A percentile compares a stretch with the other conserved stretches of the same genome.
Evolutionary conservation across 176 grass and related monocot species (phyloP).

Genomic region (Avena sativa): DNA sequence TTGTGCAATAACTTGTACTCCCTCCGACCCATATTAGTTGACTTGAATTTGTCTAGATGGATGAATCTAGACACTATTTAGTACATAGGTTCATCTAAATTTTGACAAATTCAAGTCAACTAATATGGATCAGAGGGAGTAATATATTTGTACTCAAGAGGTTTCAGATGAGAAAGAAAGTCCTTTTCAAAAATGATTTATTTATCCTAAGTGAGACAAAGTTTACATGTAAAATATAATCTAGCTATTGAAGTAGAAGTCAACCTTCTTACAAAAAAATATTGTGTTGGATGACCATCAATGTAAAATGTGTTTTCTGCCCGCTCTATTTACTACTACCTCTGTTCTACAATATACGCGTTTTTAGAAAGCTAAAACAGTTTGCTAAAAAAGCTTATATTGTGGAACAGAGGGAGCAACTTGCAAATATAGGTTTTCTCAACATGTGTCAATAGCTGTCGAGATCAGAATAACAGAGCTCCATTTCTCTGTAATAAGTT

Average conservation of each 20-base stretch:
- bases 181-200: neutral
- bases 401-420: neutral
- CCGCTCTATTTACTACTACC: neutral
- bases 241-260: neutral
- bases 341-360: too few relatives aligned
- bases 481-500: too few relatives aligned
- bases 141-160: neutral
- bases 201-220: neutral
- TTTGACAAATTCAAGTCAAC: too few relatives aligned
- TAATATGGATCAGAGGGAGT: too few relatives aligned
- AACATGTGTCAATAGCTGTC: neutral
- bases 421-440: neutral
- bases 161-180: neutral
- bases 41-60: too few relatives aligned
- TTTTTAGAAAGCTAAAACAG: too few relatives aligned
- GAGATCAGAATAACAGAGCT: too few relatives aligned
- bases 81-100: too few relatives aligned
- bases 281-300: neutral
- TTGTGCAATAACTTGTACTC: too few relatives aligned
- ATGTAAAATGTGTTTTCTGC: neutral
- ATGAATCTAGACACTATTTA: too few relatives aligned
- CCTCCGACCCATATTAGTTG: too few relatives aligned
- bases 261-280: neutral
- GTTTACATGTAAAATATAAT: neutral
- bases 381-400: too few relatives aligned